phyloP scores from a whole-genome alignment of 176 grass and related monocot genomes.

The Avena atlantica region DNA sequence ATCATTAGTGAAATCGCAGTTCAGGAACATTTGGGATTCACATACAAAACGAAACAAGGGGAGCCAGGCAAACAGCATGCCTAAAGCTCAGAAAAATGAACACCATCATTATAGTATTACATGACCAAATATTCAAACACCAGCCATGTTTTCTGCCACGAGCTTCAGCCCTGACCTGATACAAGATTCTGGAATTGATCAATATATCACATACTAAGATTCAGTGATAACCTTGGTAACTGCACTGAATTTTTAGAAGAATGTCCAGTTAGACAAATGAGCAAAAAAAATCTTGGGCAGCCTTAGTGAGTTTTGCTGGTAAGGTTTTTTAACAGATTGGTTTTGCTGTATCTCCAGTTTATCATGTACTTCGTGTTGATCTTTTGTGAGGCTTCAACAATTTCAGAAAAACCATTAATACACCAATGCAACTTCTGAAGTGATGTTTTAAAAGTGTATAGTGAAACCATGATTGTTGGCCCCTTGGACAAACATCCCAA shows the following conservation, averaged over 20 bases:
- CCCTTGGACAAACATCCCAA: background rate
- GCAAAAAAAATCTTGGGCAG: background rate
- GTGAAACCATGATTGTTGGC: background rate
- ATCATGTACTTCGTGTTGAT: background rate
- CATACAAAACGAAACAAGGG: background rate
- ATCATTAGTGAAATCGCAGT: background rate
- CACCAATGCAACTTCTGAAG: background rate
- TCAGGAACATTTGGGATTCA: background rate
- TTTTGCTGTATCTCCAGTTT: background rate
- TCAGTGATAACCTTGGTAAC: background rate
- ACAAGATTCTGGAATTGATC: background rate
- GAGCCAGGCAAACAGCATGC: background rate
- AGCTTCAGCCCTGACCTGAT: background rate
- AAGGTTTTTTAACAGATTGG: background rate
- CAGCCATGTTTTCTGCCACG: background rate
- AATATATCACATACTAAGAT: background rate
- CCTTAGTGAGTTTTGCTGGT: slow-evolving; percentile 4
- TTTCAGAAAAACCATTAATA: background rate
- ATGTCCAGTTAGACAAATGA: background rate
- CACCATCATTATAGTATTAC: background rate
- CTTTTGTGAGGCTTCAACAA: background rate
- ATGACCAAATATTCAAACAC: background rate
- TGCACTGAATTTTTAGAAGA: slow-evolving; percentile 15
- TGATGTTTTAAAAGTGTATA: background rate
- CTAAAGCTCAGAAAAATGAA: background rate